phyloP scores from a whole-genome alignment of 129 eudicot species.

The Solidago caesia region DNA sequence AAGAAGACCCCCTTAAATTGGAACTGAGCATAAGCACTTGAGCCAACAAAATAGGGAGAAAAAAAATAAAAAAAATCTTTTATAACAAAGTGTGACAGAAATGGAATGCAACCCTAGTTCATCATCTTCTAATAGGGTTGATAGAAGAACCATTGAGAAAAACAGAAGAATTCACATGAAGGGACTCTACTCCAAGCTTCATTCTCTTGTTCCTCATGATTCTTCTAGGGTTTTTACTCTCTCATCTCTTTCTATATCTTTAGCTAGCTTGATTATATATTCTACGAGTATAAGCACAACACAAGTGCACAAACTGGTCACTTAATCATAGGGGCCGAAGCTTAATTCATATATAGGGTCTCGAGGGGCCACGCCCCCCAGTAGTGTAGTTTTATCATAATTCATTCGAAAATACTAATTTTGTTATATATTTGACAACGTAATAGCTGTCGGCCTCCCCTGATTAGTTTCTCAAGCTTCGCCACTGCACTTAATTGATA shows the following conservation, averaged over 20 bases:
- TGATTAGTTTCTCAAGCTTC: too few species aligned
- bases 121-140: slow-evolving; percentile 45
- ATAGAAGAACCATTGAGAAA: slow-evolving; percentile 73
- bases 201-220: slow-evolving; percentile 59
- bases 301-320: background rate
- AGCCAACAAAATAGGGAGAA: background rate
- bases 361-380: too few species aligned
- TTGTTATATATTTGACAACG: too few species aligned
- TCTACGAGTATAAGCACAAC: background rate
- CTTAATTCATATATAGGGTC: too few species aligned
- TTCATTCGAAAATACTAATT: too few species aligned
- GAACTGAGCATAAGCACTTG: background rate
- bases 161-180: slow-evolving; percentile 79
- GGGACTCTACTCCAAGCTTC: slow-evolving; percentile 59
- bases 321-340: too few species aligned
- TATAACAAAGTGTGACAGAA: background rate
- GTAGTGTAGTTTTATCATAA: too few species aligned
- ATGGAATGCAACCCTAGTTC: slow-evolving; percentile 53
- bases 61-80: background rate
- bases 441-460: too few species aligned
- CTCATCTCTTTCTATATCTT: slow-evolving; percentile 14
- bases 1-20: background rate
- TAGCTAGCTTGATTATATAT: background rate
- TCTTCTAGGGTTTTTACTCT: slow-evolving; percentile 45
- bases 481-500: background rate